Percentiles rank a stretch among this genome's conserved stretches.
phyloP scores from a whole-genome alignment of 208 protist genomes.

The Trichomonas vaginalis region DNA sequence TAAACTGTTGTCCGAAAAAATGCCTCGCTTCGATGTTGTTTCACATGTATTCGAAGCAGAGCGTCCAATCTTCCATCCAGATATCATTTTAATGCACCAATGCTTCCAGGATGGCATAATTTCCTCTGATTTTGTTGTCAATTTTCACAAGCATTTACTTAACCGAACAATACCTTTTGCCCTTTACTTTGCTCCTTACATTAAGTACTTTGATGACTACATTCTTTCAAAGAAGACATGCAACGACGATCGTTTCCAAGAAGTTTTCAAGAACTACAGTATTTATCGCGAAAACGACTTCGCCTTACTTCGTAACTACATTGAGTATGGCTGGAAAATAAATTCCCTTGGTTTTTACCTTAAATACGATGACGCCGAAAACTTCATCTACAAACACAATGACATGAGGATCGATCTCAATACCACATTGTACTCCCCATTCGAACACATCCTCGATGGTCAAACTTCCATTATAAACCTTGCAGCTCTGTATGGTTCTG shows the following conservation, averaged over 20 bases:
- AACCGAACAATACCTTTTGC: background rate
- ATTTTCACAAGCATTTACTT: background rate
- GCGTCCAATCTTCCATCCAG: background rate
- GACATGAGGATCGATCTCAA: background rate
- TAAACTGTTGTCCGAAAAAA: background rate
- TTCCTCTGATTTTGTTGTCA: background rate
- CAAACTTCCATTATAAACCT: background rate
- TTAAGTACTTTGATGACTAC: background rate
- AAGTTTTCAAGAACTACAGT: background rate
- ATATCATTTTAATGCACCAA: background rate
- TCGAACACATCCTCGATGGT: background rate
- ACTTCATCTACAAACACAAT: background rate
- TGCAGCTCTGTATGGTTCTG: background rate
- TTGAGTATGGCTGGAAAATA: background rate
- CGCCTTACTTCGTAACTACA: background rate
- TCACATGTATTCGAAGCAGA: background rate
- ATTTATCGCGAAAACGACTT: background rate
- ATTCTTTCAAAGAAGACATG: background rate
- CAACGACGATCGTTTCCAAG: background rate
- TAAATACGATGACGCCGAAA: background rate
- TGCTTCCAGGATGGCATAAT: background rate
- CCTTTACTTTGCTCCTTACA: background rate
- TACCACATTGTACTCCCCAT: background rate
- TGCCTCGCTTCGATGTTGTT: background rate
- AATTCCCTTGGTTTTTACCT: background rate